Conservation (phyloP, 2,329 filamentous ascomycete species). For the Eutypa lata region DNA sequence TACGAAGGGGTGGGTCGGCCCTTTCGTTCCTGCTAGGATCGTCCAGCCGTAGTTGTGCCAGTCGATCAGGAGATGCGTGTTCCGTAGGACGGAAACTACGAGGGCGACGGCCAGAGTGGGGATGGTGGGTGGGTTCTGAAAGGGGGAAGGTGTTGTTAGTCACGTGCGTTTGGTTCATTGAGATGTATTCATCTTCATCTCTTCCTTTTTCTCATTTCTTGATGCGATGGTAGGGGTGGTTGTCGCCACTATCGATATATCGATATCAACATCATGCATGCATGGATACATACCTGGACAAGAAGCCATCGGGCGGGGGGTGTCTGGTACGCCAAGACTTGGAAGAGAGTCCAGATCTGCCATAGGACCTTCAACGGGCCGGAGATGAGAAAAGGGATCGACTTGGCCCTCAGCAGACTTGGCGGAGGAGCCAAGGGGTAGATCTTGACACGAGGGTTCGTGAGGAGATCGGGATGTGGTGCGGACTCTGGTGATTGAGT, state of each 20-base stretch:
- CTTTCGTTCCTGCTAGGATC: slow-evolving; percentile 67
- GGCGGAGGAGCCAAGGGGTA: slow-evolving; percentile 69
- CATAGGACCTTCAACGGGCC: slow-evolving; percentile 83
- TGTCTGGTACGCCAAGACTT: slow-evolving; percentile 69
- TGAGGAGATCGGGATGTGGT: slow-evolving; percentile 72
- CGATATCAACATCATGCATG: no score
- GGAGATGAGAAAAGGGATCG: slow-evolving; percentile 71
- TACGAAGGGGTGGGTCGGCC: slow-evolving; percentile 69
- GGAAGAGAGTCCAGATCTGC: slow-evolving; percentile 71
- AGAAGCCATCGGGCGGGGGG: slow-evolving; percentile 80
- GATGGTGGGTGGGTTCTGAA: slow-evolving; percentile 88
- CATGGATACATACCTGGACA: slow-evolving; percentile 65
- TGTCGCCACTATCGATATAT: no score
- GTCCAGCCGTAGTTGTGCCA: slow-evolving; percentile 99
- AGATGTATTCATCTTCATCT: no score
- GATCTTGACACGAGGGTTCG: slow-evolving; percentile 67
- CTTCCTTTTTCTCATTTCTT: no score
- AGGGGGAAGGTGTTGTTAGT: not conserved
- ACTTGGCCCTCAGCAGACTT: slow-evolving; percentile 61
- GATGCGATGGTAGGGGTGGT: not conserved
- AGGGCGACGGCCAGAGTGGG: slow-evolving; percentile 79
- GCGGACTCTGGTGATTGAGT: slow-evolving; percentile 61
- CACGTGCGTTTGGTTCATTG: not conserved
- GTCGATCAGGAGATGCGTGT: slow-evolving; percentile 82
- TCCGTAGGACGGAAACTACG: slow-evolving; percentile 69